Evolutionary conservation across 768 basidiomycete genomes (phyloP).

Genomic region (Mrakia gelida): DNA sequence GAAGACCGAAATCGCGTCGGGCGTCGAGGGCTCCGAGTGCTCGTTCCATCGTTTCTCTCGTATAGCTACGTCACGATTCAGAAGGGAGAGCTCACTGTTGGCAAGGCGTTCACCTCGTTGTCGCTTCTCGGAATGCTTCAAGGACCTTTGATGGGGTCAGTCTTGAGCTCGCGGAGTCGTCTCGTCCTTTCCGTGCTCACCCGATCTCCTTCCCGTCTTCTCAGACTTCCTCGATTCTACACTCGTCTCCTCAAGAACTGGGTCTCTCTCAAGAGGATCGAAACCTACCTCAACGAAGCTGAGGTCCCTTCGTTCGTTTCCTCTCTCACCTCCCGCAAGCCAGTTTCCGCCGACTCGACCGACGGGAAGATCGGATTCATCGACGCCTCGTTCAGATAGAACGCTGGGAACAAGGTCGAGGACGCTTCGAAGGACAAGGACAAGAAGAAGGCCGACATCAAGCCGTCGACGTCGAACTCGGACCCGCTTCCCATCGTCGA

Average conservation of each 20-base stretch:
- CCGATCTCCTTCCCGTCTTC: not conserved
- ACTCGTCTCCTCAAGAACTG: conserved; percentile 67
- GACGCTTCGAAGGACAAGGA: conserved; percentile 18
- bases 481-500: conserved; percentile 23
- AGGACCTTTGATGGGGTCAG: conserved; percentile 11
- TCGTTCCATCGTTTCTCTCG: not conserved
- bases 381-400: conserved; percentile 60
- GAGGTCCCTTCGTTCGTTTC: conserved; percentile 69
- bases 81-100: conserved; percentile 58
- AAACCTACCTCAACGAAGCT: conserved; percentile 59
- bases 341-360: conserved; percentile 26
- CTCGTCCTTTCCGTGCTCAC: too few relatives aligned
- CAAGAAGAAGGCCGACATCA: conserved; percentile 7
- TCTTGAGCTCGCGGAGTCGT: not conserved
- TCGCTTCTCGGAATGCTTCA: conserved; percentile 82
- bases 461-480: not conserved
- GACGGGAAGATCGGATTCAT: conserved; percentile 55
- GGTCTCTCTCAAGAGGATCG: conserved; percentile 42
- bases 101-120: conserved; percentile 82
- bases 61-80: conserved; percentile 53
- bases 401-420: conserved; percentile 46
- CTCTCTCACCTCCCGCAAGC: conserved; percentile 55
- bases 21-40: not conserved
- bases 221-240: conserved; percentile 53
- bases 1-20: conserved; percentile 59